Base-by-base conservation (phyloP, 306 rosid genomes). In the Citrullus colocynthis region DNA sequence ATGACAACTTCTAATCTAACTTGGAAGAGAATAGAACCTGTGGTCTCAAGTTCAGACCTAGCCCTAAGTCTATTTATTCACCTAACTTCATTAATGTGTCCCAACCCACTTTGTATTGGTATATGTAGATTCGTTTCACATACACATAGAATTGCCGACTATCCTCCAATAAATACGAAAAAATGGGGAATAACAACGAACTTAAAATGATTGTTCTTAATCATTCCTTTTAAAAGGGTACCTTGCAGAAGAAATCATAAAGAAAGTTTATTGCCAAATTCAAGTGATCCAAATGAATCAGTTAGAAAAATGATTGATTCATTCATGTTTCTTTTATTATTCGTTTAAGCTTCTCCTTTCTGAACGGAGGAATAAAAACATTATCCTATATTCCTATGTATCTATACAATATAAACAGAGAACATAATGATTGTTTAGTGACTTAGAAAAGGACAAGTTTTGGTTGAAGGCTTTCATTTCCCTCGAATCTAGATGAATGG, bases 381-480 rank as follows among this genome's bases (percentile, higher is more conserved):
- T 70, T 70, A 45, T 20, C 54, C 51, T 42, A 21, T 20, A 34
- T 24, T 42, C 54, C 30, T 42, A 21, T 11, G 57, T 24, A 70
- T 70, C 52, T 12, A 20, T 45, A 70, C 34, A 21, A 45, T 48
- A 72, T 21, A 72, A 72, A 48, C 60, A 72, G 57, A 41, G 37
- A 72, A 72, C 41, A 48, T 72, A 72, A 72, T 72, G 76, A 70
- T 48, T 42, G 57, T 42, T 36, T 24, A 70, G 24, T 69, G 60
- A 70, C 75, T 70, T 14, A 70, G 37, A 72, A 48, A 49, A 72
- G 59, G 76, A 72, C 76, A 72, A 72, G 8, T 72, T 72, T 48
- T 44, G 56, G 36, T 70, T 70, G 18, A 42, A 44, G 75, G 56
- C 57, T 41, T 66, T 66, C 51, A 37, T 39, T 72, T 72, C 15